Evolutionary conservation across 139 green algal species (phyloP), one percentile per base, ranked within the genome.

Genomic region (Volvox reticuliferus): DNA sequence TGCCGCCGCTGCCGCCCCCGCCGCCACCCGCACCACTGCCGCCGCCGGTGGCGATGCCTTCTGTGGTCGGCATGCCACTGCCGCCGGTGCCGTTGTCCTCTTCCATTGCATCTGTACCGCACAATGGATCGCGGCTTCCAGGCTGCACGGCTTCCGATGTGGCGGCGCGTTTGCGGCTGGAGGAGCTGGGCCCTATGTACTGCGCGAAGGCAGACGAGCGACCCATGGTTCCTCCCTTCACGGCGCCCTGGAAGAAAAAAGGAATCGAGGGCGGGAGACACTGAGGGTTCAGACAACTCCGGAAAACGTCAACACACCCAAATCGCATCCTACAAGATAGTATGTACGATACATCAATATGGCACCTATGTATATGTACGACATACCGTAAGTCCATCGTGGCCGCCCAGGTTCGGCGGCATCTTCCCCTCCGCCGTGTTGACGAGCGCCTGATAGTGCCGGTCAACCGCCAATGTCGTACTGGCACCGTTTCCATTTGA

Each of bases 351-450:
- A 55, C 9, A 82, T n/a, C n/a, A n/a, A n/a, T n/a, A n/a, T n/a
- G n/a, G n/a, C n/a, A n/a, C n/a, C n/a, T n/a, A n/a, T n/a, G n/a
- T n/a, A n/a, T n/a, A n/a, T n/a, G 44, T 55, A 55, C 44, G 44
- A 55, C 44, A 55, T 55, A 82, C 85, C 44, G 37, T 55, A 14
- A 89, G 69, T 20, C 69, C 69, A 32, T 89, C 85, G 69, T 89
- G 85, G 5, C 9, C 17, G 17, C 21, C 50, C 30, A 89, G 75
- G 50, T 88, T 89, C 69, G 92, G 32, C 83, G 92, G 92, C 50
- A 89, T 63, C 78, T 91, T 91, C 18, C 94, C 94, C 91, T 96
- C 88, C 2, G 94, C 94, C 6, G 94, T 96, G 78, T 94, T 94
- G n/a, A 87, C 68, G 81, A 96, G 91, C 20, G 94, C 91, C 26